Evolutionary conservation across 2,329 filamentous ascomycete species (phyloP).

Genomic region (Nothomitra cinnamomea): DNA sequence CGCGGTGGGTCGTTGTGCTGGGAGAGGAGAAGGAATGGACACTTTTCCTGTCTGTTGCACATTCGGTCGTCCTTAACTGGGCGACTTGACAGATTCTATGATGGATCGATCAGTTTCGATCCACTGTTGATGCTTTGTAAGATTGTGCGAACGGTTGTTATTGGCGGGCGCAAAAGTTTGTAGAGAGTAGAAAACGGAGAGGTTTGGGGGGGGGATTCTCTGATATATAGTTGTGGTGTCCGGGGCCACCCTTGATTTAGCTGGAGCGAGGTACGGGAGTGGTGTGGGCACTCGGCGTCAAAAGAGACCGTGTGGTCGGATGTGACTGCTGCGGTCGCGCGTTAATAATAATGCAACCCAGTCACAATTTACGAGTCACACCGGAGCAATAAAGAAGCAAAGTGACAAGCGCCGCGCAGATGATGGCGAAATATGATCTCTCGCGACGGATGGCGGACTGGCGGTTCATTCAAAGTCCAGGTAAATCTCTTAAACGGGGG

Average conservation of each 20-base stretch:
- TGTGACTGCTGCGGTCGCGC: slow-evolving; percentile 3
- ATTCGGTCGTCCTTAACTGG: slow-evolving; percentile 24
- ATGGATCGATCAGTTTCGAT: slow-evolving; percentile 2
- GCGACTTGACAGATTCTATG: background rate
- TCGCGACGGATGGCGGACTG: no score
- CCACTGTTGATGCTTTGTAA: slow-evolving; percentile 1
- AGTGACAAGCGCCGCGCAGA: background rate
- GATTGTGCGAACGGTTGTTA: background rate
- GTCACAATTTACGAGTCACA: background rate
- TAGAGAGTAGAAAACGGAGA: background rate
- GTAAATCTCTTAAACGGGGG: background rate
- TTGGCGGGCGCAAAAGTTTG: background rate
- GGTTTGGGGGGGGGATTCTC: background rate
- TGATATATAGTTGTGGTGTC: background rate
- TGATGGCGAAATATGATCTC: background rate
- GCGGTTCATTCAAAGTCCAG: background rate
- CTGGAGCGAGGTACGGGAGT: no score
- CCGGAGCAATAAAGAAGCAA: background rate
- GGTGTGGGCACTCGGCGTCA: background rate
- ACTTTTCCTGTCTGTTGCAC: slow-evolving; percentile 23
- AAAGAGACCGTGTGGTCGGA: background rate
- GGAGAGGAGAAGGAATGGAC: slow-evolving; percentile 23
- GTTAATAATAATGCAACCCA: background rate
- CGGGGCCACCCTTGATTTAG: no score
- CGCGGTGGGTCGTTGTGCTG: slow-evolving; percentile 25